Evolutionary conservation across 768 basidiomycete species (phyloP), one percentile per base, ranked within the genome.

Genomic region (Termitomyces sp.): DNA sequence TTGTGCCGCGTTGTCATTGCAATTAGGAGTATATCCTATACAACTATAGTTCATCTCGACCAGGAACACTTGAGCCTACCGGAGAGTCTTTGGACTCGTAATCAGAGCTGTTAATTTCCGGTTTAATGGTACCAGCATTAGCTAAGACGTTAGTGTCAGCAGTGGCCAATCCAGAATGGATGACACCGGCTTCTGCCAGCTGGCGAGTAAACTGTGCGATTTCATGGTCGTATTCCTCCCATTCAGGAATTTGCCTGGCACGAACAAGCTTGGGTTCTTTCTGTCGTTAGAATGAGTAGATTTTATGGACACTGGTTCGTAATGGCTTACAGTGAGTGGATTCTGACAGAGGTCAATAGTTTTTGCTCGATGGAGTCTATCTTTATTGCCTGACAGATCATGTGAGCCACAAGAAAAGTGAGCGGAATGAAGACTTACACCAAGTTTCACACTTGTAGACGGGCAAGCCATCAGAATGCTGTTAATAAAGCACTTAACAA

Each of bases 291-390:
- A 29, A 57, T 31, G 34, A 57, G 29, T 14, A 24, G n/a, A 27
- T 18, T 36, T 49, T 12, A 13, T 24, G 22, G 12, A n/a, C 16
- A 10, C 13, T 26, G 1, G 31, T 51, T 26, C 20, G 20, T 34
- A 46, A 44, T n/a, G 47, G 12, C 27, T 76, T 85, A 94, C 94
- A 47, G 95, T 98, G 51, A 97, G 77, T 5, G 95, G 95, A 65
- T 98, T 97, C 71, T 97, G 94, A 70, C 96, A 98, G 5, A 98
- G 81, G 67, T 98, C 96, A 59, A 98, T 96, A 7, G 90, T 92
- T 72, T 92, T 92, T 1, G 87, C 88, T 78, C 85, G 80, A 65
- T 91, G 73, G 0, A 94, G 72, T 41, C 92, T 78, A 64, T 93
- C 90, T 68, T 91, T 92, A 77, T 88, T 91, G 65, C 87, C 88